Evolutionary conservation across 2,329 filamentous ascomycete species (phyloP), one percentile per base, ranked within the genome.

Genomic region (Phialophora macrospora): DNA sequence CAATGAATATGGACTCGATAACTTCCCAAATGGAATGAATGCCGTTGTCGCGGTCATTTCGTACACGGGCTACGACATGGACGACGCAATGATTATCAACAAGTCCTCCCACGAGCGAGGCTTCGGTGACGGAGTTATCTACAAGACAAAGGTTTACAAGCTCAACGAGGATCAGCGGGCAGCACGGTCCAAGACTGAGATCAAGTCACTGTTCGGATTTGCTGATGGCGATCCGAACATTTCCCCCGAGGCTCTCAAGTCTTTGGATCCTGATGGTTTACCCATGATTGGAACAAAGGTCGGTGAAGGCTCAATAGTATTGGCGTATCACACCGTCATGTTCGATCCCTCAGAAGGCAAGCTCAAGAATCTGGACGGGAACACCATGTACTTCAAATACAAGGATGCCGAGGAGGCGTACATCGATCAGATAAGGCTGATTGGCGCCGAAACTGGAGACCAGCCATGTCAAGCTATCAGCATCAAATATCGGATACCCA

Each of bases 41-140:
- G 92, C 93, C 8, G 88, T 98, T 46, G 95, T 99, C 65, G 95
- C 95, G 65, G 96, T 99, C 77, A 97, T 99, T 70, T 97, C 94
- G 0, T 99, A 99, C 78, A 98, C 94, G 1, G 95, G 94, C 59
- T 99, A 98, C 80, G 95, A 99, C 84, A 99, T 99, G 95, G 95
- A 99, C 84, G 95, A 99, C 80, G 95, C 95, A 76, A 98, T 98
- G 94, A 98, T 99, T 76, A 84, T 99, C 76, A 98, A 98, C 83
- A 98, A 98, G 78, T 97, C 93, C 22, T 89, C 94, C 2, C 92
- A 97, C 78, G 95, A 99, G 79, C 88, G 95, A 72, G 95, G 95
- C 14, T 98, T 99, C 74, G 94, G 93, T 44, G 88, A 98, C 74
- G 95, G 95, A 62, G 96, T 93, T 4, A 93, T 99, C 73, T 99